Evolutionary conservation across 306 rosid genomes (phyloP), one percentile per base, ranked within the genome.

Genomic region (Myrica gale): DNA sequence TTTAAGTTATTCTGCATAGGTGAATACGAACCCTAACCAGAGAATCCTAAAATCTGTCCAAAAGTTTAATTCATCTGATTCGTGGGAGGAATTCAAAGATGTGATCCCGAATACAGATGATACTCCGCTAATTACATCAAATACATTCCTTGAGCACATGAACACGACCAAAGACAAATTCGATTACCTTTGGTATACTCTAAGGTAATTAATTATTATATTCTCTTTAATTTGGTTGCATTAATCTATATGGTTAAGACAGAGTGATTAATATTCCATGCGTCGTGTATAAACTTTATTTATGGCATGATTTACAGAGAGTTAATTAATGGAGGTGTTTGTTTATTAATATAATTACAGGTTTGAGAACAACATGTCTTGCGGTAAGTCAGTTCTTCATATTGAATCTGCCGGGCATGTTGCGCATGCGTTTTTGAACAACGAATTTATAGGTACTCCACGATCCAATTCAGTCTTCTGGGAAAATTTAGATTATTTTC

Each of bases 141-240:
- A 76, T 48, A 75, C 87, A 76, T 81, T 91, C 5, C 89, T 91
- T 58, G 91, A 91, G 78, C 93, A 91, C 21, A 91, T 74, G 90
- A 89, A 80, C 23, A 85, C 85, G 68, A 89, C 93, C 43, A 91
- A 91, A 83, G 97, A 91, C 63, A 69, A 68, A 79, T 86, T 92
- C 6, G 97, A 91, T 79, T 91, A 91, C 75, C 87, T 89, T 74
- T 91, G 97, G 97, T 84, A 89, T 70, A 85, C 86, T 71, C 44
- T 84, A 54, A 84, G 93, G 97, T 82, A 82, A 85, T 56, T 41
- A 47, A 65, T 17, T 42, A n/a, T 62, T 81, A 69, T 37, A 21
- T 3, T 39, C 1, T 67, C 26, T 12, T 54, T 46, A 39, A 67
- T 76, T 72, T 23, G 26, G 26, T 23, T 23, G 26, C n/a, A n/a